Evolutionary conservation across 2,329 filamentous ascomycete species (phyloP), one percentile per base, ranked within the genome.

Genomic region (Fusarium subtropicale): DNA sequence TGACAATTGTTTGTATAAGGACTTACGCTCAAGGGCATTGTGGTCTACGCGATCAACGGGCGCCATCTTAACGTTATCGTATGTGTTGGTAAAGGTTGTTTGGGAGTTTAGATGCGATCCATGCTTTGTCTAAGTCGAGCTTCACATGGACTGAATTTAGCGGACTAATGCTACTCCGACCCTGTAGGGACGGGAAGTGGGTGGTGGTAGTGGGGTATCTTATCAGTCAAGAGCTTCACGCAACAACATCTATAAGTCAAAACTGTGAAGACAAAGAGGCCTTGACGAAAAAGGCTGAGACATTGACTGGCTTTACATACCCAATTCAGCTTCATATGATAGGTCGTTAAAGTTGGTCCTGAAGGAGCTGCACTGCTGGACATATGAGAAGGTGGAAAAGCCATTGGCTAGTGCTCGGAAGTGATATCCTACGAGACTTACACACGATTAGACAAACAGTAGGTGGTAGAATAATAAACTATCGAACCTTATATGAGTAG

Each of bases 41-140:
- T 82, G 79, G 58, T 81, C 76, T 48, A 78, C 71, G 38, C 74
- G 73, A 47, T 80, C 80, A 47, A 83, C 77, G 28, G 82, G 82
- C 42, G 82, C 81, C 82, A 84, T 84, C 62, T 45, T 69, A 33
- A 31, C 9, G 18, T 18, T 54, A 28, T 28, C 13, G 52, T 45
- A n/a, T 11, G 28, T 26, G 20, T 48, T 53, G 46, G n/a, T 60
- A 52, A 41, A 36, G 26, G 36, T 44, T 60, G 34, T 55, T 50
- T 31, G 36, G 46, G 48, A 68, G 54, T 45, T 36, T 56, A 48
- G 56, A 56, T 65, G 26, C 6, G 26, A 65, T 44, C 24, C 41
- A 28, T 54, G 22, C 26, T 42, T 47, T 51, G 45, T 41, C 39
- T 36, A 26, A 55, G 24, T 26, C 24, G 5, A 44, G 60, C 34